Conservation (phyloP, 2,329 filamentous ascomycete species). For the Calonectria ilicicola region DNA sequence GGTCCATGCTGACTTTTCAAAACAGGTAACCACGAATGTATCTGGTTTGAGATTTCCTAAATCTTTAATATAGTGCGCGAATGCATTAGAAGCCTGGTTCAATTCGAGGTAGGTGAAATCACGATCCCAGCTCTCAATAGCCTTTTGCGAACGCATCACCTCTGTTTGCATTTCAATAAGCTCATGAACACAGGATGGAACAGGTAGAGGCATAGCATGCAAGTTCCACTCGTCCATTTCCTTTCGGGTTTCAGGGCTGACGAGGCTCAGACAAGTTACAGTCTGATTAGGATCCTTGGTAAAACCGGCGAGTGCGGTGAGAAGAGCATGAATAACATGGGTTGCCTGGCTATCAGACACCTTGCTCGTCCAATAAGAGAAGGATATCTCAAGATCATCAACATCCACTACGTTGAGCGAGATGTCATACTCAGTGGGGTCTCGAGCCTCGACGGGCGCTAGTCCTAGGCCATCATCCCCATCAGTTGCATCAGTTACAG, state of each 20-base stretch:
- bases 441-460: not conserved
- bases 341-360: not conserved
- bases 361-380: not conserved
- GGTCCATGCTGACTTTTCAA: not conserved
- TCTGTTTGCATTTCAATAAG: not conserved
- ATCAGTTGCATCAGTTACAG: not conserved
- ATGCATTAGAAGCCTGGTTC: not conserved
- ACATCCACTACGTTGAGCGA: not conserved
- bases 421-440: not conserved
- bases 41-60: not conserved
- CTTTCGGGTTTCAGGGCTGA: not conserved
- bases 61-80: not conserved
- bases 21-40: not conserved
- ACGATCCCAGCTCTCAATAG: not conserved
- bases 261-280: not conserved
- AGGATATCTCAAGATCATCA: not conserved
- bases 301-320: not conserved
- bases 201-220: not conserved
- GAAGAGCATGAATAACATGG: not conserved
- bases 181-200: not conserved
- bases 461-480: not conserved
- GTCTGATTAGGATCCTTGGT: not conserved
- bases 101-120: not conserved
- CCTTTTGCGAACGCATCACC: not conserved
- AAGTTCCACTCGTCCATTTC: not conserved